Evolutionary conservation across 2,329 filamentous ascomycete species (phyloP), one percentile per base, ranked within the genome.

Genomic region (Leptodontidium sp.): DNA sequence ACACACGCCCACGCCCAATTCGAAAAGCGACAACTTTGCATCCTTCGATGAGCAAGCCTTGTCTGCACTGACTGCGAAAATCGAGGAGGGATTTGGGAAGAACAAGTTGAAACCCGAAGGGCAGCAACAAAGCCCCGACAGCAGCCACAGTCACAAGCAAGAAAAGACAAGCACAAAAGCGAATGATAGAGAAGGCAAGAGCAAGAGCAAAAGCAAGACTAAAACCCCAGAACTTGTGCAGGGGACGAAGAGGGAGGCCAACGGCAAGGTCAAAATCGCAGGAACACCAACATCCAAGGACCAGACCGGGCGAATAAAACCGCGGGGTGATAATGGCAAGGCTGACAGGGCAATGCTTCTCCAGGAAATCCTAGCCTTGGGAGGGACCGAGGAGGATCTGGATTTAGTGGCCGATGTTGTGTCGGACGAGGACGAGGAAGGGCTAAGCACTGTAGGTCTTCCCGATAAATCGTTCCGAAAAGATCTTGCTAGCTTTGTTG

Each of bases 331-430:
- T 49, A 72, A 26, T 57, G 67, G 35, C 32, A 63, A 63, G 32
- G 71, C 72, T 24, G 69, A 76, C 29, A 76, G 75, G 53, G 80
- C 81, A 40, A 77, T 79, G 14, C 80, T 91, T 4, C 80, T 91
- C 8, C 84, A 87, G 66, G 90, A 91, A 75, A 91, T 91, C 70
- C 82, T 84, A 71, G 87, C 87, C 15, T 81, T 92, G 1, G 90
- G 89, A 3, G 90, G 90, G 15, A 88, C 90, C 64, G 87, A 91
- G 77, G 83, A 87, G 52, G 90, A 91, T 71, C 77, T 90, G 53
- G 85, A 87, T 45, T 83, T 91, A 43, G 84, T 91, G 64, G 85
- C 84, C 52, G 87, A 85, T 68, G 80, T 85, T 7, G 80, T 83
- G 70, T 87, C 85, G 1, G 84, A 85, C 66, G 85, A 86, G 52